Conservation (phyloP, 148 eudicot species). For the Fagopyrum tataricum region DNA sequence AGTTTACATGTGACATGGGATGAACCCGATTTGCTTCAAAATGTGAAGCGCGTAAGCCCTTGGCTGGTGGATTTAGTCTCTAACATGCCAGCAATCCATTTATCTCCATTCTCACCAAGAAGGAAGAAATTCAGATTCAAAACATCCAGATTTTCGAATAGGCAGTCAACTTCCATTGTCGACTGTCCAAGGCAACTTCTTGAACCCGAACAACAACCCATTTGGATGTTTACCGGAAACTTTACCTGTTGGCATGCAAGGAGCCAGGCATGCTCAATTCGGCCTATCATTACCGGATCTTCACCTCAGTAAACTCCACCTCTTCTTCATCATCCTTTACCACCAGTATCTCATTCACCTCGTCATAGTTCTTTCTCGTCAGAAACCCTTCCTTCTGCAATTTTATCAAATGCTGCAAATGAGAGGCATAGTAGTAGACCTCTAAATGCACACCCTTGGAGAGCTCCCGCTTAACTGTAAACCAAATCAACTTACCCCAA, state of each 20-base stretch:
- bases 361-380: conserved; percentile 16
- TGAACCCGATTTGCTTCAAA: conserved; percentile 95
- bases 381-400: conserved; percentile 38
- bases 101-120: conserved; percentile 83
- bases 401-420: conserved; percentile 69
- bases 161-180: conserved; percentile 64
- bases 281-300: conserved; percentile 63
- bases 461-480: conserved; percentile 83
- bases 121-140: conserved; percentile 68
- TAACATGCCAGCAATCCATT: conserved; percentile 71
- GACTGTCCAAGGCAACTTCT: conserved; percentile 39
- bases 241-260: conserved; percentile 99
- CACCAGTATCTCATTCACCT: too few relatives aligned
- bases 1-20: conserved; percentile 76
- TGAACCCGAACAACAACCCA: conserved; percentile 41
- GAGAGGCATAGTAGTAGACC: conserved; percentile 72
- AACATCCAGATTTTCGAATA: conserved; percentile 54
- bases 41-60: conserved; percentile 88
- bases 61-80: conserved; percentile 94
- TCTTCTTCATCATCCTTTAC: too few relatives aligned
- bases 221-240: conserved; percentile 45
- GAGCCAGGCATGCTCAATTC: conserved; percentile 99
- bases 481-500: conserved; percentile 82
- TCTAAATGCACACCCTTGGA: conserved; percentile 36
- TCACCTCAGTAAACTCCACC: conserved; percentile 53